Evolutionary conservation across 768 basidiomycete species (phyloP), one percentile per base, ranked within the genome.

Genomic region (Dentipellis sp.): DNA sequence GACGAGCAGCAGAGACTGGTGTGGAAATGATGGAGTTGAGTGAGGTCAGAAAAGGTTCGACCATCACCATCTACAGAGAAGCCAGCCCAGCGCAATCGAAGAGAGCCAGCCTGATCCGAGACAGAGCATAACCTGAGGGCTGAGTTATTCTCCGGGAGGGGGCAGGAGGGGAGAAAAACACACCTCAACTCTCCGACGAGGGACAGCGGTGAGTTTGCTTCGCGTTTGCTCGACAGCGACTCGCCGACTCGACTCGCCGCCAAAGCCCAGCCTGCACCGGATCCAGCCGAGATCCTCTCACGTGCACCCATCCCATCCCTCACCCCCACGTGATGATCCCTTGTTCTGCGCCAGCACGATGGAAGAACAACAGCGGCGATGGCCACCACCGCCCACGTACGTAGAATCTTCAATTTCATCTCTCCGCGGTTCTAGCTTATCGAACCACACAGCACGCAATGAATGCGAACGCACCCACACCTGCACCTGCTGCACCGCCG

Each of bases 11-110:
- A n/a, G 56, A 52, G 10, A 50, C 42, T 3, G 61, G 50, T 12
- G 52, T 56, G 54, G 59, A 45, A 40, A 58, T 40, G 45, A 61
- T 52, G 55, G 56, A 48, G 58, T 56, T 58, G 47, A 55, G 47
- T 40, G 40, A 17, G 53, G 56, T 52, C 39, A 57, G 51, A 49
- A 60, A 23, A 22, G 54, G 54, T 53, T 62, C 56, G 61, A 56
- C 54, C 60, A 61, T 61, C 54, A 58, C 53, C 49, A 19, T 38
- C n/a, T 22, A 34, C 21, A 19, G 22, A 49, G 22, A n/a, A 11
- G 48, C 22, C 48, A 16, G 42, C 19, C 42, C 42, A 45, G 42
- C 42, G 19, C 12, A 17, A 45, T 39, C 37, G 35, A 14, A 52
- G 51, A 23, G 21, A 29, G 19, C 11, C 49, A 16, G 23, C 21